Conservation (phyloP, 768 basidiomycete species). For the Termitomyces bulborhizus region DNA sequence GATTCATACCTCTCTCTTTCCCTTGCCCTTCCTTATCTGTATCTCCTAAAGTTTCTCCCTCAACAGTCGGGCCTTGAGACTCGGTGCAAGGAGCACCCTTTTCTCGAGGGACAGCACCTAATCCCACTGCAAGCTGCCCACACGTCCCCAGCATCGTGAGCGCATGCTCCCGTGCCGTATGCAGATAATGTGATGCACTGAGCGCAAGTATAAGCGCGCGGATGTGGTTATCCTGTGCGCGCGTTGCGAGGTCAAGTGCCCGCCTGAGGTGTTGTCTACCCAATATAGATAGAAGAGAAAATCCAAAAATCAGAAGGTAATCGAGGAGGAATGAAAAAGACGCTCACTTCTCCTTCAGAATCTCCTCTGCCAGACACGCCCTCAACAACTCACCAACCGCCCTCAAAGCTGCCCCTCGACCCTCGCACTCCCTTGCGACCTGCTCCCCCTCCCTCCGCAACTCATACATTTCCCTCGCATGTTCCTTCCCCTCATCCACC, state of each 20-base stretch:
- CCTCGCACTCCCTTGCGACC: constrained; percentile 38
- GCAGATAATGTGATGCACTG: constrained; percentile 62
- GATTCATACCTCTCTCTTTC: not conserved
- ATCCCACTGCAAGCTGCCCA: constrained; percentile 64
- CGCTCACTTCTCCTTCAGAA: constrained; percentile 56
- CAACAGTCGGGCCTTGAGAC: not conserved
- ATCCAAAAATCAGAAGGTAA: constrained; percentile 1
- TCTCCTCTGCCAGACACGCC: constrained; percentile 49
- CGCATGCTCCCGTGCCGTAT: constrained; percentile 68
- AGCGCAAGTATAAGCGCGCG: constrained; percentile 66
- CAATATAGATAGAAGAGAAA: not conserved
- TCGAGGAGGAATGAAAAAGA: constrained; percentile 6
- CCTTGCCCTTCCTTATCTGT: not conserved
- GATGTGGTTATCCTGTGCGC: constrained; percentile 64
- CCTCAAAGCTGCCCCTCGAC: constrained; percentile 47
- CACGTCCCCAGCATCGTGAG: constrained; percentile 58
- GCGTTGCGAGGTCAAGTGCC: constrained; percentile 52
- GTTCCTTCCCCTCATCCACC: not conserved
- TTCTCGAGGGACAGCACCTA: constrained; percentile 38
- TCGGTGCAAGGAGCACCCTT: not conserved
- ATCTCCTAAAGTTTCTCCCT: not conserved
- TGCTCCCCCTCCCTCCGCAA: constrained; percentile 26
- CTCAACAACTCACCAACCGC: constrained; percentile 51
- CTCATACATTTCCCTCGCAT: constrained; percentile 19
- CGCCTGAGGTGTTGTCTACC: constrained; percentile 51